Evolutionary conservation across 2,329 filamentous ascomycete genomes (phyloP), one percentile per base, ranked within the genome.

Genomic region (Pseudocercospora musae): DNA sequence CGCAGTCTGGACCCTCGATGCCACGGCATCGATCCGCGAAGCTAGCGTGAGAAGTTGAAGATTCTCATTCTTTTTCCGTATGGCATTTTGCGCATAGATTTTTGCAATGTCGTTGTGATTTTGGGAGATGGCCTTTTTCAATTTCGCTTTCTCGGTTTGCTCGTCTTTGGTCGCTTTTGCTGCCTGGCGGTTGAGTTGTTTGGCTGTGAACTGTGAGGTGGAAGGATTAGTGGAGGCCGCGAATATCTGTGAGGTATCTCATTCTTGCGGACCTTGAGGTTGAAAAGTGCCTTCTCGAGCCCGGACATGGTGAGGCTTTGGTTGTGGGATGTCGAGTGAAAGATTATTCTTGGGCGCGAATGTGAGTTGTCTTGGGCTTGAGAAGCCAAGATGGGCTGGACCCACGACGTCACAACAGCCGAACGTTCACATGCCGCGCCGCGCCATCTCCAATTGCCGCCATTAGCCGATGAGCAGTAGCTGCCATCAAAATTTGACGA

Each of bases 61-160:
- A 67, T 85, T 82, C 74, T 87, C 85, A 68, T 86, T 86, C 71
- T 85, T 82, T 74, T 87, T 87, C 54, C 85, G 82, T 66, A 87
- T 86, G 9, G 84, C 84, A 72, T 87, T 87, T 69, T 85, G 82
- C 27, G 85, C 85, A 75, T 87, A 85, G 71, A 87, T 85, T 70
- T 85, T 84, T 20, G 85, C 85, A 66, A 87, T 86, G 69, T 87
- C 85, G 68, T 78, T 76, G 72, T 86, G 83, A 58, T 65, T 66
- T 74, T 84, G 80, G 73, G 85, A 82, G 75, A 87, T 85, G 29
- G 84, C 85, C 79, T 87, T 87, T 75, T 87, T 85, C 59, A 87
- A 74, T 73, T 86, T 87, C 62, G 82, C 79, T 72, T 86, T 85
- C 77, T 87, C 85, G 1, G 81, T 76, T 66, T 81, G 82, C 71